A percentile compares a stretch with the other conserved stretches of the same genome.
These are phyloP conservation scores for Rhizopogon sp. DNA, from an alignment of 768 basidiomycete species.

Conservation along the genomic window DNA sequence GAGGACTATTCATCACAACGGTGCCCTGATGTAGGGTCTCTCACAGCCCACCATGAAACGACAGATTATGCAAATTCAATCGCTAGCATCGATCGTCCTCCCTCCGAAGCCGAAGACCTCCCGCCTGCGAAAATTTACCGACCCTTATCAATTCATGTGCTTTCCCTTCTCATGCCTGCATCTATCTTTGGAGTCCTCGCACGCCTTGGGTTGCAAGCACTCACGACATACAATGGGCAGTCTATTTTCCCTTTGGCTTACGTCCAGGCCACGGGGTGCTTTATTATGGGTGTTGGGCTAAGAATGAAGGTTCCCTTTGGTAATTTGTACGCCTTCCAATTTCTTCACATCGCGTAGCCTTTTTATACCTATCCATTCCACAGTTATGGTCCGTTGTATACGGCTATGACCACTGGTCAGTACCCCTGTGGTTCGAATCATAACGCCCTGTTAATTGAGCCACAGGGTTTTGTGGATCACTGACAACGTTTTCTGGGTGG, in stretches of 20 bases:
- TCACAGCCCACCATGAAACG: constrained; percentile 29
- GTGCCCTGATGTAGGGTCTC: constrained; percentile 26
- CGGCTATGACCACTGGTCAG: constrained; percentile 79
- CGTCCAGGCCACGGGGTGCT: constrained; percentile 82
- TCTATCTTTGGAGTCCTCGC: constrained; percentile 85
- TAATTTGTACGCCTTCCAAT: constrained; percentile 52
- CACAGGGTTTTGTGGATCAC: constrained; percentile 87
- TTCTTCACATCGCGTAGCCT: constrained; percentile 4
- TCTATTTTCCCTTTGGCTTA: constrained; percentile 82
- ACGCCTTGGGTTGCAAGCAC: constrained; percentile 70
- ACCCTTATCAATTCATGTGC: constrained; percentile 58
- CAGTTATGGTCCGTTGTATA: constrained; percentile 88
- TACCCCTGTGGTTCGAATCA: background rate
- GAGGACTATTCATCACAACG: constrained; percentile 2
- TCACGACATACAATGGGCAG: constrained; percentile 68
- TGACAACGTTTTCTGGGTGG: constrained; percentile 98
- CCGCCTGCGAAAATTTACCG: constrained; percentile 33
- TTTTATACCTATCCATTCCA: constrained; percentile 5
- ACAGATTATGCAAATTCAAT: constrained; percentile 33
- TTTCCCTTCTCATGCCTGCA: constrained; percentile 71
- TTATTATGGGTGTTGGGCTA: constrained; percentile 83
- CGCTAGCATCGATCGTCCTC: constrained; percentile 37
- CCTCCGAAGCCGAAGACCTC: constrained; percentile 25
- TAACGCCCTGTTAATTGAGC: background rate
- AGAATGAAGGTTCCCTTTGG: constrained; percentile 69